Evolutionary conservation across 495 filamentous ascomycete species (phyloP).

Genomic region (Talaromyces ruber): DNA sequence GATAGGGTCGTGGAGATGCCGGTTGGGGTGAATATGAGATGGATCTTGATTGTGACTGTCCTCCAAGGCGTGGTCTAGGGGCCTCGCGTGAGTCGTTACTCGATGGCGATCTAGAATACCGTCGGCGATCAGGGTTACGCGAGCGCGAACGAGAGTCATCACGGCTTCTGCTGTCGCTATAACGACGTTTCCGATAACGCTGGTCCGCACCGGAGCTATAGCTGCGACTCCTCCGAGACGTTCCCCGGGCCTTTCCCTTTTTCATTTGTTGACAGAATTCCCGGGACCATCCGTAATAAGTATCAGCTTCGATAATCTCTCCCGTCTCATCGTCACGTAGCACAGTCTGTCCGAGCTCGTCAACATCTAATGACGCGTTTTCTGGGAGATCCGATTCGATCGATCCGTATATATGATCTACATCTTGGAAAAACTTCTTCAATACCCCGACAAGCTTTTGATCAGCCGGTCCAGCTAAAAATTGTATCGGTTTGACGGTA

Average conservation of each 20-base stretch:
- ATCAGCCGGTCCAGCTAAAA: constrained; percentile 64
- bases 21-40: constrained; percentile 40
- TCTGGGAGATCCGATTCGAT: constrained; percentile 31
- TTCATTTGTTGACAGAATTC: constrained; percentile 78
- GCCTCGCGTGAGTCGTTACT: constrained; percentile 12
- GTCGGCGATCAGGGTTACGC: constrained; percentile 8
- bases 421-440: constrained; percentile 58
- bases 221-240: constrained; percentile 18
- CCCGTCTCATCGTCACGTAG: constrained; percentile 51
- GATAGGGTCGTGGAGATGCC: constrained; percentile 18
- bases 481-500: constrained; percentile 65
- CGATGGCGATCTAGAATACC: constrained; percentile 13
- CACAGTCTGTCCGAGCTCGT: constrained; percentile 64
- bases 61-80: constrained; percentile 2
- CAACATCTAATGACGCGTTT: constrained; percentile 45
- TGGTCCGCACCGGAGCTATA: constrained; percentile 12
- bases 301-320: constrained; percentile 52
- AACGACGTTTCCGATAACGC: constrained; percentile 8
- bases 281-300: constrained; percentile 82
- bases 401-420: constrained; percentile 50
- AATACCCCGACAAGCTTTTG: constrained; percentile 55
- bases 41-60: constrained; percentile 27
- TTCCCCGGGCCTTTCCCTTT: constrained; percentile 33
- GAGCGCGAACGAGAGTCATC: constrained; percentile 20
- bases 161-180: background rate